These are phyloP conservation scores for Clonostachys byssicola DNA, from an alignment of 2,329 filamentous ascomycete genomes.

Conservation along the genomic window DNA sequence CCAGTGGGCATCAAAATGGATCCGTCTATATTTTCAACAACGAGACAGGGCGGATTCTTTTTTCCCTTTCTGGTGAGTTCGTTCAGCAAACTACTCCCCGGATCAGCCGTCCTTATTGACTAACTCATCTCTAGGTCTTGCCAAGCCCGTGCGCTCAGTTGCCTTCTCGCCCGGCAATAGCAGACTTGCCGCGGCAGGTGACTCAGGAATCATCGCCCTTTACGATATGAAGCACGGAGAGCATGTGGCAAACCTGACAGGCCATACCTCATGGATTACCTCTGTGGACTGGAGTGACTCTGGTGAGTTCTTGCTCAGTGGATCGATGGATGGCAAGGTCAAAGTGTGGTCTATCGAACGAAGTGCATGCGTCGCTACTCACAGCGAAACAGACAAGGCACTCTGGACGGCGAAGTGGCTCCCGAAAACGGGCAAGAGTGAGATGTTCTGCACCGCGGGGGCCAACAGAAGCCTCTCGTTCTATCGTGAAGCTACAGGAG, in stretches of 20 bases:
- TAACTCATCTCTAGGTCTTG: constrained; percentile 55
- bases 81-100: neutral
- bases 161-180: constrained; percentile 84
- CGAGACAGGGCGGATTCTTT: constrained; percentile 76
- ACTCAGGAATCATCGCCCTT: constrained; percentile 81
- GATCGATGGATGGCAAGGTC: constrained; percentile 86
- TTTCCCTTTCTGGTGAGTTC: constrained; percentile 73
- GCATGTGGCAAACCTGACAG: constrained; percentile 79
- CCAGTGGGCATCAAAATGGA: constrained; percentile 89
- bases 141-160: constrained; percentile 80
- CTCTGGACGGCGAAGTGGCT: constrained; percentile 85
- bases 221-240: constrained; percentile 93
- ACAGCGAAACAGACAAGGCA: constrained; percentile 82
- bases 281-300: constrained; percentile 90
- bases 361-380: constrained; percentile 82
- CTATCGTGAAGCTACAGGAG: constrained; percentile 79
- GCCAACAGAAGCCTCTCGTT: constrained; percentile 74
- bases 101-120: neutral
- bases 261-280: constrained; percentile 83
- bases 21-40: constrained; percentile 95
- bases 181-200: constrained; percentile 83
- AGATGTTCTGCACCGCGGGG: constrained; percentile 75
- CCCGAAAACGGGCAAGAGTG: constrained; percentile 64
- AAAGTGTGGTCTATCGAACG: constrained; percentile 94
- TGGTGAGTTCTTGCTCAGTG: constrained; percentile 86